Base-by-base conservation (phyloP, 163 green algal genomes). In the Dunaliella salina region DNA sequence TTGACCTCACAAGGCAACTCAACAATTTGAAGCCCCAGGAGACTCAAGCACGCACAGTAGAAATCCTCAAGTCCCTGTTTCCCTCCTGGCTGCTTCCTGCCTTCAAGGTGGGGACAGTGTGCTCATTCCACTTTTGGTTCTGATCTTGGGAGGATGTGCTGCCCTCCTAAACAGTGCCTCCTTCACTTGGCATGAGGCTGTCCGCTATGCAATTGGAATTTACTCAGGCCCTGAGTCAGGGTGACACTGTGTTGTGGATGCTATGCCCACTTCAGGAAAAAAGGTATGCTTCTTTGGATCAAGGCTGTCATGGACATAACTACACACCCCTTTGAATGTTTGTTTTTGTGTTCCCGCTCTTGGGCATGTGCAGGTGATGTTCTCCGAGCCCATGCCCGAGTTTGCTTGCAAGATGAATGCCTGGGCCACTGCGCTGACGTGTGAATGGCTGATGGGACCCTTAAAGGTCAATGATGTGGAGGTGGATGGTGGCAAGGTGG, bases 401-500 rank as follows among this genome's bases (percentile, higher is more conserved):
- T 80, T 96, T 3, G 96, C 94, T 0, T 93, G 88, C 84, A 86
- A 35, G 84, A 84, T 98, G 40, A 98, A 98, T 88, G 96, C 96
- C 0, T 93, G 89, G 80, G 94, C 95, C 0, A 98, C 95, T 1
- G 92, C 91, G 40, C 67, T 96, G 20, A 96, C 94, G 0, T 98
- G 95, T 86, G 93, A 98, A 87, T 98, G 96, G 96, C 90, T 98
- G 0, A 98, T 98, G 96, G 96, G 96, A 0, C 90, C 91, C 1
- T 95, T 91, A 84, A 89, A 93, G 33, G 90, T 98, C 22, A 97
- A 97, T 75, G 95, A 97, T 81, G 92, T 97, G 33, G 94, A 98
- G 85, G 85, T 96, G 0, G 88, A 92, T 26, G 89, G 92, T 57
- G 95, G 95, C 24, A 78, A 84, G 29, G 84, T 95, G 35, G 81